Base-by-base conservation (phyloP, 73 alveolate genomes). In the Blepharisma japonicum region DNA sequence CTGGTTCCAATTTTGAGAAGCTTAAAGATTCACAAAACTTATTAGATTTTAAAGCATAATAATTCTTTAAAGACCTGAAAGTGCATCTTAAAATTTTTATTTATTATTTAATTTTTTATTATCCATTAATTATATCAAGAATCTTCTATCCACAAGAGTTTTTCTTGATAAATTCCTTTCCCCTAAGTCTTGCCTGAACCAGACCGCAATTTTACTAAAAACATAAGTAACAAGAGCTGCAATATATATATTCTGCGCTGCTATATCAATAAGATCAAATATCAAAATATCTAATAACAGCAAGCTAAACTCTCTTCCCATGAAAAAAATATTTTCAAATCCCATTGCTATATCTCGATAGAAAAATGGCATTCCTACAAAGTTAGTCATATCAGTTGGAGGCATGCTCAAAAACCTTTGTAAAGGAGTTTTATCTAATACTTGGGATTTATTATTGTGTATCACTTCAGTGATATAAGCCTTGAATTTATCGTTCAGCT, bases 241-340 rank as follows among this genome's bases (percentile, higher is more conserved):
- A 38, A 87, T 45, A 51, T 45, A 80, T 67, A 55, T 55, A 82
- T 83, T 86, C 45, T 71, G 74, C 20, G 25, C 46, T 32, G 54
- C 49, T 6, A 53, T 77, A 83, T 79, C 84, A 39, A 80, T 78
- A 32, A 79, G 8, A 71, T 82, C 92, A 61, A 84, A 87, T 45
- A 87, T 8, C 74, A 45, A 74, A 51, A 87, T 74, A 78, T 83
- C 91, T 89, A 83, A 82, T 25, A 84, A 14, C 38, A 87, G 61
- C 86, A 88, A 87, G 82, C 84, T 89, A 77, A 81, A 78, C 71
- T 87, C 94, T 87, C 83, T 87, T 66, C 94, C 94, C 79, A 71
- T 67, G 56, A 87, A 80, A 45, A 87, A 77, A 32, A 78, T 55
- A 25, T 72, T 84, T 72, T 87, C 91, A 68, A 87, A 87, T n/a